phyloP scores from a whole-genome alignment of 1,139 yeast genomes.

The Wickerhamomyces sp. region DNA sequence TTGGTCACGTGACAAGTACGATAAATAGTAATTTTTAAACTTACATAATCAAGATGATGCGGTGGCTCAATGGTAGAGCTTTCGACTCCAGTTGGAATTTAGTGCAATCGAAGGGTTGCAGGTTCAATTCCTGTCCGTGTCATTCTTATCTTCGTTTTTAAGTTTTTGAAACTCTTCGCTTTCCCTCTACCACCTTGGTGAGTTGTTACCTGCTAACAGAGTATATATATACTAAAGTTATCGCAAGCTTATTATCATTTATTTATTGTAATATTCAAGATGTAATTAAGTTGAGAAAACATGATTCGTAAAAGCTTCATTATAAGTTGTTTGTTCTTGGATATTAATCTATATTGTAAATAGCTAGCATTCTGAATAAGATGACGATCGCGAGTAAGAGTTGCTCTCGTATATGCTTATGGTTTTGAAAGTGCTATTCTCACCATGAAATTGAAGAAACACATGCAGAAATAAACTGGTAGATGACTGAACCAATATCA shows the following conservation, averaged over 20 bases:
- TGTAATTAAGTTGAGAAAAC: no score
- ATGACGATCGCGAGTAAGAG: neutral
- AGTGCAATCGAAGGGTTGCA: constrained; percentile 66
- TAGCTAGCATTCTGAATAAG: neutral
- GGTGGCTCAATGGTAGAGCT: constrained; percentile 91
- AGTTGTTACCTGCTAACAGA: no score
- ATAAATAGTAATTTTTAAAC: neutral
- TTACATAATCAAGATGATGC: constrained; percentile 35
- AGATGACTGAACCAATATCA: neutral
- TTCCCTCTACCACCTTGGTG: no score
- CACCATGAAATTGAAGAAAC: neutral
- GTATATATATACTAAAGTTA: no score
- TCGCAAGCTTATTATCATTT: no score
- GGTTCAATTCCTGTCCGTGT: constrained; percentile 77
- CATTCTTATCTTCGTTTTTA: constrained; percentile 33
- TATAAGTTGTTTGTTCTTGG: no score
- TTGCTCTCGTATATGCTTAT: neutral
- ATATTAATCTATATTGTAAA: no score
- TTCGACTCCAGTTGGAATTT: constrained; percentile 59
- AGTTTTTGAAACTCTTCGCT: neutral
- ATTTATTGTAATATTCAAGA: no score
- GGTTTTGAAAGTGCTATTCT: neutral
- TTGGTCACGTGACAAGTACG: neutral
- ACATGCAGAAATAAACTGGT: neutral
- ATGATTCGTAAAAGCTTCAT: no score